These are phyloP conservation scores for Eutrema yunnanense DNA, from an alignment of 345 rosid species.

Conservation along the genomic window DNA sequence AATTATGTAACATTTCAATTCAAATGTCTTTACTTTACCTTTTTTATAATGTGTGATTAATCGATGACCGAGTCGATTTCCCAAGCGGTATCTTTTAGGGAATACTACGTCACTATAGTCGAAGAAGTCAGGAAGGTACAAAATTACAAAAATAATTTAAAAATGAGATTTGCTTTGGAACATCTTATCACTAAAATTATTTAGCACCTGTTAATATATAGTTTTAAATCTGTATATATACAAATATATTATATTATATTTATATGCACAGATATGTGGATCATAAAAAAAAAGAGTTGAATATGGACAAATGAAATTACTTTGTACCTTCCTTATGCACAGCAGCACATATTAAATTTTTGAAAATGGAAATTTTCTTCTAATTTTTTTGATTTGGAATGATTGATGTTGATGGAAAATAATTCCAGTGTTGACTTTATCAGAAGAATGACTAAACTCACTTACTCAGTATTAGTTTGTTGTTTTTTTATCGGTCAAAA, in stretches of 20 bases:
- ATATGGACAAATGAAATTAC: background rate
- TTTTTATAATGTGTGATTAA: conserved; percentile 1
- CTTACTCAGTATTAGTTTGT: background rate
- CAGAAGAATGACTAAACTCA: background rate
- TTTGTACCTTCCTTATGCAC: no score
- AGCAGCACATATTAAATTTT: no score
- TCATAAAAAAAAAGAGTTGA: background rate
- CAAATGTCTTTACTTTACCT: background rate
- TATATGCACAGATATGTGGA: background rate
- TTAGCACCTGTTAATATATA: no score
- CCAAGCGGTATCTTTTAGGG: background rate
- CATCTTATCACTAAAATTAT: background rate
- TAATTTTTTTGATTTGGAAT: no score
- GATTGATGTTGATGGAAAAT: background rate
- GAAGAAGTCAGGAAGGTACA: background rate
- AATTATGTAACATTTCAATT: background rate
- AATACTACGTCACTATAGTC: background rate
- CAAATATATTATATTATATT: no score
- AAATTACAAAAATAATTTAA: background rate
- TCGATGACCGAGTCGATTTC: background rate
- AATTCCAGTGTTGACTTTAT: background rate
- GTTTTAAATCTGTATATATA: no score
- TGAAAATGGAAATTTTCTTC: no score
- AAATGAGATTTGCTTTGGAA: background rate
- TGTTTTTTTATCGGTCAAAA: background rate